Conservation (phyloP, 2,329 filamentous ascomycete genomes). For the Acrocalymma vagum region DNA sequence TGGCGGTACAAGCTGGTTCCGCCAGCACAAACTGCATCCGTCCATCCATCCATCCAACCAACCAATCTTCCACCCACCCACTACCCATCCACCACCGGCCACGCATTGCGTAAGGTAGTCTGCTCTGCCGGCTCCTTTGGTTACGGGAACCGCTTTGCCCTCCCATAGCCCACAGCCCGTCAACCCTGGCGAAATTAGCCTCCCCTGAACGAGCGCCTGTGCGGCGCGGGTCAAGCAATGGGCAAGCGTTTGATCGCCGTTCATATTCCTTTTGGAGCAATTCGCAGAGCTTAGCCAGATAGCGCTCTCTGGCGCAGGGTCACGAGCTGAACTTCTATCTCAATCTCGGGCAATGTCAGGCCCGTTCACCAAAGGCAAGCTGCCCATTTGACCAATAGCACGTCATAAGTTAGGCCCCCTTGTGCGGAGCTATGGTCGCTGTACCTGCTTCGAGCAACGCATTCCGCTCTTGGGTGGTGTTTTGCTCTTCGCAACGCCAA, state of each 20-base stretch:
- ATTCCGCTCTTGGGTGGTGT: conserved; percentile 19
- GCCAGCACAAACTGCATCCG: no score
- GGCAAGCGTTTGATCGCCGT: conserved; percentile 51
- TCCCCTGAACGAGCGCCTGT: conserved; percentile 40
- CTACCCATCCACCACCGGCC: no score
- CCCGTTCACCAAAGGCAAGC: no score
- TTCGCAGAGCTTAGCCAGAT: conserved; percentile 32
- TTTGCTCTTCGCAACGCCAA: no score
- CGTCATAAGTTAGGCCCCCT: conserved; percentile 17
- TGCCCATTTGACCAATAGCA: no score
- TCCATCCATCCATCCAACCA: no score
- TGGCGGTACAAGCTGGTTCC: no score
- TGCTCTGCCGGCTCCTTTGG: neutral
- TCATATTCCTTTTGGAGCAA: conserved; percentile 35
- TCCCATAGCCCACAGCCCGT: conserved; percentile 24
- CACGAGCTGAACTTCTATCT: conserved; percentile 25
- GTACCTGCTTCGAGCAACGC: conserved; percentile 31
- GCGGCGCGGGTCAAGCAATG: conserved; percentile 40
- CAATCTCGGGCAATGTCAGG: conserved; percentile 33
- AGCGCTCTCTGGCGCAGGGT: no score
- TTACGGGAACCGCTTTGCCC: conserved; percentile 17
- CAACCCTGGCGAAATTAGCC: conserved; percentile 38
- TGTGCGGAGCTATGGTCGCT: conserved; percentile 14
- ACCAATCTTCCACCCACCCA: no score
- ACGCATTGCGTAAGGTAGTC: conserved; percentile 3